Conservation (phyloP, 371 early-diverging fungal genomes). For the Actinomortierella ambigua region DNA sequence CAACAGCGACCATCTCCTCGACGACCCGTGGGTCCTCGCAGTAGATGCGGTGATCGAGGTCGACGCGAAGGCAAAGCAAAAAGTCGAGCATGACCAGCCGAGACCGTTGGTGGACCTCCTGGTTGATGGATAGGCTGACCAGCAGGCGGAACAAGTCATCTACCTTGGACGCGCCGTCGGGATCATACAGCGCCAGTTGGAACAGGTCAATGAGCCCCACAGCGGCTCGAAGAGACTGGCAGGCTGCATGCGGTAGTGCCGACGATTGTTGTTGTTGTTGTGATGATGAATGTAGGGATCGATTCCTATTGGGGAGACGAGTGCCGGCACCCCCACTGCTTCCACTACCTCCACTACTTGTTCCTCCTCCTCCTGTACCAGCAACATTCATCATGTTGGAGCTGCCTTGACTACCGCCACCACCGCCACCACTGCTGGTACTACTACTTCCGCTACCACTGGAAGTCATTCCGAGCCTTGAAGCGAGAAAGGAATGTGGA, state of each 20-base stretch:
- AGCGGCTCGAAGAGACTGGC: constrained; percentile 36
- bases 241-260: constrained; percentile 11
- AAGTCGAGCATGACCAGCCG: constrained; percentile 61
- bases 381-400: no score
- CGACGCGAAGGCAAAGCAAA: constrained; percentile 59
- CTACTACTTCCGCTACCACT: no score
- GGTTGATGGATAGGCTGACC: constrained; percentile 51
- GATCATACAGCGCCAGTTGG: constrained; percentile 46
- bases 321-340: no score
- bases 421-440: no score
- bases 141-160: constrained; percentile 55
- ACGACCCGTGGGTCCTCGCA: constrained; percentile 34
- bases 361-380: no score
- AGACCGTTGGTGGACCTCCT: constrained; percentile 52
- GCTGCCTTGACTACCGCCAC: no score
- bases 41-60: constrained; percentile 63
- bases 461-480: constrained; percentile 35
- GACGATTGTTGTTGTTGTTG: constrained; percentile 6
- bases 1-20: constrained; percentile 30
- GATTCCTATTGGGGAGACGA: no score
- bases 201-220: constrained; percentile 45
- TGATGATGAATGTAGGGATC: no score
- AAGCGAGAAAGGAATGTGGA: constrained; percentile 22
- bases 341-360: no score
- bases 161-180: constrained; percentile 44